Percentiles rank a stretch among this genome's conserved stretches.
Conservation (phyloP, 257 asterid species). For the Rhazya stricta region DNA sequence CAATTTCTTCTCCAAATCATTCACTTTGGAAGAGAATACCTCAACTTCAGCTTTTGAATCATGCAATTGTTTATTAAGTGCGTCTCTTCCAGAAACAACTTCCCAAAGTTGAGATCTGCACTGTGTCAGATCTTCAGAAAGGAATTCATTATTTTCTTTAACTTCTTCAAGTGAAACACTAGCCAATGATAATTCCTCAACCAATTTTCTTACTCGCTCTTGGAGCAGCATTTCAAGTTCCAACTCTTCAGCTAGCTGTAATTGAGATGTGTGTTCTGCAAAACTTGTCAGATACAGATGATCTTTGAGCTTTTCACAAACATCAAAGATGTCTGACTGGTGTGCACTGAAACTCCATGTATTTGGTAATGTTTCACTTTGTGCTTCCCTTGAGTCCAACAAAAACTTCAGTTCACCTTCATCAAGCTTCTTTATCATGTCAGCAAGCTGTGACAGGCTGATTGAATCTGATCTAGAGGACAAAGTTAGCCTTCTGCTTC, state of each 20-base stretch:
- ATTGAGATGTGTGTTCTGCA: conserved; percentile 53
- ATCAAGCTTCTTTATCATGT: conserved; percentile 52
- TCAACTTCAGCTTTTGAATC: conserved; percentile 55
- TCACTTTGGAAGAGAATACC: conserved; percentile 43
- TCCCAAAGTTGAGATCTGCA: conserved; percentile 49
- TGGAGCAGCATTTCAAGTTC: conserved; percentile 25
- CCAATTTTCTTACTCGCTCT: conserved; percentile 36
- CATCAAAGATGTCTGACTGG: conserved; percentile 29
- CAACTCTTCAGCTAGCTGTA: conserved; percentile 57
- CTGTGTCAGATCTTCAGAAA: conserved; percentile 48
- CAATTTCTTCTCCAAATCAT: conserved; percentile 58
- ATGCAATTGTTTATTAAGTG: conserved; percentile 50
- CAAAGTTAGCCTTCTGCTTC: conserved; percentile 43
- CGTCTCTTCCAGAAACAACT: conserved; percentile 47
- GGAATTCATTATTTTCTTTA: conserved; percentile 46
- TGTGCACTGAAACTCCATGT: conserved; percentile 21
- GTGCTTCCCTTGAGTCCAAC: conserved; percentile 44
- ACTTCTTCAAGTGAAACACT: conserved; percentile 48
- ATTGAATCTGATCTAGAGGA: conserved; percentile 53
- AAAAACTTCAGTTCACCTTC: conserved; percentile 59
- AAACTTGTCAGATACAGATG: conserved; percentile 63
- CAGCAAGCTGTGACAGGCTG: conserved; percentile 74
- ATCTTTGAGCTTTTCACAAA: conserved; percentile 67
- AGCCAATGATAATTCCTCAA: conserved; percentile 39
- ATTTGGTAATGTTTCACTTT: conserved; percentile 24